Base-by-base conservation (phyloP, 257 asterid genomes). In the Scutellaria minor region DNA sequence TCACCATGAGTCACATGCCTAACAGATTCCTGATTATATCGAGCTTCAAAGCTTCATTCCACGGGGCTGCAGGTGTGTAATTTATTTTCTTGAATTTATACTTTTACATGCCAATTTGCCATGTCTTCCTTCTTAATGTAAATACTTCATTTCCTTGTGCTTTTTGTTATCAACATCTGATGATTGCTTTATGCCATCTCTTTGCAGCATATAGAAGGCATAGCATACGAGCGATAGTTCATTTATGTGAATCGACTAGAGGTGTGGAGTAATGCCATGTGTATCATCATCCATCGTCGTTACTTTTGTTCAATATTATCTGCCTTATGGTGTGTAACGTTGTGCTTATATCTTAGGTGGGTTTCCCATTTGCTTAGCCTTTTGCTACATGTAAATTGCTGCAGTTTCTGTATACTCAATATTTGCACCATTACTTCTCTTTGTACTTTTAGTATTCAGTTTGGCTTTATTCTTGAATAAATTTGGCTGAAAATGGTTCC, bases 11-110 rank as follows among this genome's bases (percentile, higher is more conserved):
- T 51, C 46, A 11, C 24, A 45, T 59, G 57, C 51, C 59, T 69
- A 39, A 69, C 86, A 84, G 88, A 67, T 76, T 66, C 88, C 67
- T 84, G 72, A 74, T 52, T 73, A 39, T 20, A 12, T 59, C 27
- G 37, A 31, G 73, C 70, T 54, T 55, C 40, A 27, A 15, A 66
- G 75, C 71, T 63, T 59, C 76, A 27, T 61, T 52, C 52, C 64
- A 46, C 4, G 37, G 47, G 53, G 70, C 70, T 47, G 54, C 74
- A 67, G 86, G 88, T 81, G 20, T 10, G 76, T 67, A 37, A 64
- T 40, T 24, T 40, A 12, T 39, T 46, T 42, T 42, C 8, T 45
- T 39, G 18, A 7, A 14, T 2, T 13, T 67, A 37, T 31, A 31
- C 5, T 31, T 31, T 31, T 64, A 1, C 52, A 13, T 68, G 62